Evolutionary conservation across 495 filamentous ascomycete species (phyloP).

Genomic region (Trichoderma parareesei): DNA sequence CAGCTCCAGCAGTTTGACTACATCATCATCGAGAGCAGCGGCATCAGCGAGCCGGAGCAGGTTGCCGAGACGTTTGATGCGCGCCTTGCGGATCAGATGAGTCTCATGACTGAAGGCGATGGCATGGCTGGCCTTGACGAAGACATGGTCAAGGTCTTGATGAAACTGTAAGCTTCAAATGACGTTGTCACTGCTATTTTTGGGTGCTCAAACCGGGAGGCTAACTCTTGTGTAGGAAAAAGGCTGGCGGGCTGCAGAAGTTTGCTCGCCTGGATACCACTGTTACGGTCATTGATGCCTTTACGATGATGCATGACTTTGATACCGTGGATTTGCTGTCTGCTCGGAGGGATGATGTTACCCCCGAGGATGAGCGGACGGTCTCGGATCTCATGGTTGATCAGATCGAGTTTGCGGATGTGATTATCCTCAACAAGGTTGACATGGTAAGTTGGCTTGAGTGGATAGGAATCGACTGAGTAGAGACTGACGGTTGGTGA

Average conservation of each 20-base stretch:
- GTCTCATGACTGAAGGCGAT: conserved; percentile 1
- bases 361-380: conserved; percentile 49
- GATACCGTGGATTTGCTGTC: conserved; percentile 49
- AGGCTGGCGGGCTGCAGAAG: conserved; percentile 13
- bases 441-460: conserved; percentile 21
- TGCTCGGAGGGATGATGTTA: conserved; percentile 32
- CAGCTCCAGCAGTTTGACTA: conserved; percentile 45
- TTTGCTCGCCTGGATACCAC: conserved; percentile 47
- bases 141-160: conserved; percentile 1
- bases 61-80: conserved; percentile 52
- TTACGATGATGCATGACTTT: conserved; percentile 50
- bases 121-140: conserved; percentile 8
- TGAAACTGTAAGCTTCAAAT: not conserved
- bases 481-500: not conserved
- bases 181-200: not conserved
- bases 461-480: conserved; percentile 14
- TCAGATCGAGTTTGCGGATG: conserved; percentile 56
- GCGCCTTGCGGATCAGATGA: conserved; percentile 12
- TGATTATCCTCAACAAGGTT: conserved; percentile 49
- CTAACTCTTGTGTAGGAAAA: not conserved
- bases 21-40: conserved; percentile 52
- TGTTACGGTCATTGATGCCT: conserved; percentile 51
- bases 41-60: conserved; percentile 56
- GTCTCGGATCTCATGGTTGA: conserved; percentile 55
- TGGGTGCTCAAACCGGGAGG: not conserved